A percentile compares a stretch with the other conserved stretches of the same genome.
These are phyloP conservation scores for Vitis amurensis DNA, from an alignment of 164 flowering plant species.

Conservation along the genomic window DNA sequence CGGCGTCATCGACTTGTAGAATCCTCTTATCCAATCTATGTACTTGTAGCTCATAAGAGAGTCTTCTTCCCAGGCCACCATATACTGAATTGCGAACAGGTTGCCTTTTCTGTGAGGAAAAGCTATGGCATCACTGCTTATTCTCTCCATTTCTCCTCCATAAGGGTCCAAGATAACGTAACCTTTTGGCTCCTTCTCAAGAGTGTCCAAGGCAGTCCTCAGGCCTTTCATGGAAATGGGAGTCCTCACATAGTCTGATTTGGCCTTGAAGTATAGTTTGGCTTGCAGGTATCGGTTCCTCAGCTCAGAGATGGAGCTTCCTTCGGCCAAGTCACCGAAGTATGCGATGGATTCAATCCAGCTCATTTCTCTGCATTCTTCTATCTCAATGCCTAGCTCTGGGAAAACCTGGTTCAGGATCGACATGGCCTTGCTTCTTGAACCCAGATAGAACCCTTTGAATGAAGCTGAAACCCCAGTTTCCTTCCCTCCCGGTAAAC, in stretches of 20 bases:
- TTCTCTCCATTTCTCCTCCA: slow-evolving; percentile 45
- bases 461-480: slow-evolving; percentile 39
- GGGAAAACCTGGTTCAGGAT: slow-evolving; percentile 31
- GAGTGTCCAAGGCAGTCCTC: slow-evolving; percentile 17
- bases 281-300: slow-evolving; percentile 23
- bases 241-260: slow-evolving; percentile 48
- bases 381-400: slow-evolving; percentile 30
- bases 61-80: slow-evolving; percentile 40
- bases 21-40: slow-evolving; percentile 41
- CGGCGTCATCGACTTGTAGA: slow-evolving; percentile 39
- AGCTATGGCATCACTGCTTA: slow-evolving; percentile 40
- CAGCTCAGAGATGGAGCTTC: slow-evolving; percentile 26
- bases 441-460: slow-evolving; percentile 45
- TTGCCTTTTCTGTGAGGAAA: slow-evolving; percentile 60
- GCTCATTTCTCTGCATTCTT: slow-evolving; percentile 45
- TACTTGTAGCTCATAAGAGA: slow-evolving; percentile 16
- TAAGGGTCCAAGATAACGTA: slow-evolving; percentile 51
- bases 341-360: slow-evolving; percentile 59
- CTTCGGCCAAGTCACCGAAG: slow-evolving; percentile 34
- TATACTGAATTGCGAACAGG: slow-evolving; percentile 42
- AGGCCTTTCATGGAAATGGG: slow-evolving; percentile 30
- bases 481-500: slow-evolving; percentile 19
- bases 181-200: slow-evolving; percentile 47
- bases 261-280: slow-evolving; percentile 46
- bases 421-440: slow-evolving; percentile 20